Conservation (phyloP, 2,329 filamentous ascomycete species). For the Albifimbria verrucaria region DNA sequence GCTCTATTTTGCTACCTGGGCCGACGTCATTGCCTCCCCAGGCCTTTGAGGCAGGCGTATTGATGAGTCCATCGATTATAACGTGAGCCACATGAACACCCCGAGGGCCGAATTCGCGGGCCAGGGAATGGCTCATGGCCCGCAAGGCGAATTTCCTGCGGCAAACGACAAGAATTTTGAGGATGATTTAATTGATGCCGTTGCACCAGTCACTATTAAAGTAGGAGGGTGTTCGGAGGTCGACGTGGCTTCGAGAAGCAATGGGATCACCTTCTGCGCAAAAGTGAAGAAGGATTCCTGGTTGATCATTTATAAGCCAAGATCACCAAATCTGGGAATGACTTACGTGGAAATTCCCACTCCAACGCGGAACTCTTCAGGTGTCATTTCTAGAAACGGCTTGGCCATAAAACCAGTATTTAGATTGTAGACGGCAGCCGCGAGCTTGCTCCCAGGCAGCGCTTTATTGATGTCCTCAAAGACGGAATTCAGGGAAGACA, state of each 20-base stretch:
- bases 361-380: slow-evolving; percentile 47
- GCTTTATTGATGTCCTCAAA: slow-evolving; percentile 60
- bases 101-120: slow-evolving; percentile 78
- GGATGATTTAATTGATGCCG: slow-evolving; percentile 72
- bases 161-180: slow-evolving; percentile 70
- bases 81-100: slow-evolving; percentile 82
- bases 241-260: slow-evolving; percentile 60
- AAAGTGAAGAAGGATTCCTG: slow-evolving; percentile 73
- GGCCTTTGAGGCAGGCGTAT: slow-evolving; percentile 68
- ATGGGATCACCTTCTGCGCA: slow-evolving; percentile 66
- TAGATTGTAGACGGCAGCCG: slow-evolving; percentile 71
- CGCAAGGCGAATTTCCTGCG: slow-evolving; percentile 73
- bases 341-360: slow-evolving; percentile 49
- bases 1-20: slow-evolving; percentile 65
- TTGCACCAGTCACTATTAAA: slow-evolving; percentile 83
- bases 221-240: slow-evolving; percentile 63
- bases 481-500: slow-evolving; percentile 48
- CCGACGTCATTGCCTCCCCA: slow-evolving; percentile 39
- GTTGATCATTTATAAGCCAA: slow-evolving; percentile 5
- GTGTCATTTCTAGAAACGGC: slow-evolving; percentile 54
- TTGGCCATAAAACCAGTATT: slow-evolving; percentile 47
- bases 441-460: slow-evolving; percentile 51
- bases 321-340: accelerated
- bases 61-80: slow-evolving; percentile 81
- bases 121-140: slow-evolving; percentile 70